phyloP scores from a whole-genome alignment of 176 grass and related monocot species.

The Saccharum spontaneum region DNA sequence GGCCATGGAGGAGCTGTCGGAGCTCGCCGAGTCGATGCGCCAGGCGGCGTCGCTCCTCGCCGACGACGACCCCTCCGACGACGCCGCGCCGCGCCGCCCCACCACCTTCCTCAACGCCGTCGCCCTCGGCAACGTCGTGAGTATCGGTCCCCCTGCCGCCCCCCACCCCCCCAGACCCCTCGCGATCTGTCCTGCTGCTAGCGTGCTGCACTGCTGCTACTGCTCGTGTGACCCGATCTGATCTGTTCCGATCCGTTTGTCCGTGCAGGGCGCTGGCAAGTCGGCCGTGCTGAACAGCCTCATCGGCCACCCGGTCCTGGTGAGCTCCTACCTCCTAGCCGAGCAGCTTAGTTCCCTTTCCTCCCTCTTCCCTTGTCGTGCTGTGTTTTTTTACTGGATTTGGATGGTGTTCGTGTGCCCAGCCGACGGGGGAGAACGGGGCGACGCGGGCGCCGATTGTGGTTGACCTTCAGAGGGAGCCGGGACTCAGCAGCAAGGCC shows the following conservation, averaged over 20 bases:
- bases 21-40: conserved; percentile 81
- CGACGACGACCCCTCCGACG: conserved; percentile 83
- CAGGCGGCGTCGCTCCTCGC: conserved; percentile 93
- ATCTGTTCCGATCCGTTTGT: conserved; percentile 14
- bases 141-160: neutral
- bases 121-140: conserved; percentile 90
- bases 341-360: neutral
- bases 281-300: conserved; percentile 89
- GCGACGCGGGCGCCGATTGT: conserved; percentile 85
- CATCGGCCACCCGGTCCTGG: conserved; percentile 90
- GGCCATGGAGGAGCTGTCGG: conserved; percentile 78
- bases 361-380: neutral
- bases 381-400: conserved; percentile 16
- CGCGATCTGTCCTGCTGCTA: conserved; percentile 14
- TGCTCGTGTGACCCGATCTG: conserved; percentile 34
- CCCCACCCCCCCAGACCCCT: conserved; percentile 6
- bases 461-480: conserved; percentile 80
- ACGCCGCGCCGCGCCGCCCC: conserved; percentile 47
- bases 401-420: conserved; percentile 17
- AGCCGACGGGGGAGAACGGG: conserved; percentile 98
- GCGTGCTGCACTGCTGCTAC: neutral
- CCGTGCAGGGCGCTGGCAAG: conserved; percentile 82
- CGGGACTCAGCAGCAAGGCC: conserved; percentile 72
- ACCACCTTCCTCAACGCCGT: conserved; percentile 94
- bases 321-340: conserved; percentile 27